Percentiles rank a stretch among this genome's conserved stretches.
Conservation (phyloP, 352 stramenopile genomes). For the Pythium monospermum region DNA sequence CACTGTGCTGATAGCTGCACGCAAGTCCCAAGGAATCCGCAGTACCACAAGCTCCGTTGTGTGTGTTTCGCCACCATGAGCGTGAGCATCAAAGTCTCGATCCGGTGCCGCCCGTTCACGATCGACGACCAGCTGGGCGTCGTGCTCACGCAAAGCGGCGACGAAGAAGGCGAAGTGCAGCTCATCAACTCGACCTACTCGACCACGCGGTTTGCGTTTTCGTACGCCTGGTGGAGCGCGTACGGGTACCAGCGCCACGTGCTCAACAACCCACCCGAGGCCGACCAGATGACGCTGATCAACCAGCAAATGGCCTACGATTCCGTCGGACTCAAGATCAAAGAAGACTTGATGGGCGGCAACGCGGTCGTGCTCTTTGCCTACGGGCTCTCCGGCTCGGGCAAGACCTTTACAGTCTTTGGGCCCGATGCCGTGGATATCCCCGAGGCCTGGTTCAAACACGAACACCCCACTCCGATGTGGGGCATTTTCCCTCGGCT, state of each 20-base stretch:
- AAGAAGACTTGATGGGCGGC: slow-evolving; percentile 83
- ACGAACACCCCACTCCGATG: slow-evolving; percentile 82
- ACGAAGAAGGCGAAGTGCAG: slow-evolving; percentile 92
- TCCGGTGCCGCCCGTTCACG: slow-evolving; percentile 85
- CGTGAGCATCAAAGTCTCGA: slow-evolving; percentile 88
- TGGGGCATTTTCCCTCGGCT: slow-evolving; percentile 92
- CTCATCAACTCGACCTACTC: slow-evolving; percentile 92
- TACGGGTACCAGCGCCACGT: slow-evolving; percentile 91
- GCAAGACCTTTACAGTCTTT: slow-evolving; percentile 94
- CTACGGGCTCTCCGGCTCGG: slow-evolving; percentile 89
- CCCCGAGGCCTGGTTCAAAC: slow-evolving; percentile 93
- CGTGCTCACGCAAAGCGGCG: slow-evolving; percentile 84
- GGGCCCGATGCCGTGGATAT: slow-evolving; percentile 90
- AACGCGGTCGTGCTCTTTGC: slow-evolving; percentile 94
- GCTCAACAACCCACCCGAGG: slow-evolving; percentile 48
- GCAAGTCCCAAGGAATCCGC: too few relatives aligned
- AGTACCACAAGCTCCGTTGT: too few relatives aligned
- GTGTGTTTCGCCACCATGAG: slow-evolving; percentile 69
- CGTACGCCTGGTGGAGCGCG: slow-evolving; percentile 92
- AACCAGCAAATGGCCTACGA: slow-evolving; percentile 90
- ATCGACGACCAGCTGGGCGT: slow-evolving; percentile 90
- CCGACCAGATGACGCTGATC: slow-evolving; percentile 84
- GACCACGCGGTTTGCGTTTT: slow-evolving; percentile 91
- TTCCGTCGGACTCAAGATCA: slow-evolving; percentile 88
- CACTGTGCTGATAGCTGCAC: too few relatives aligned